Evolutionary conservation across 2,329 filamentous ascomycete species (phyloP), one percentile per base, ranked within the genome.

Genomic region (Amphichorda felina): DNA sequence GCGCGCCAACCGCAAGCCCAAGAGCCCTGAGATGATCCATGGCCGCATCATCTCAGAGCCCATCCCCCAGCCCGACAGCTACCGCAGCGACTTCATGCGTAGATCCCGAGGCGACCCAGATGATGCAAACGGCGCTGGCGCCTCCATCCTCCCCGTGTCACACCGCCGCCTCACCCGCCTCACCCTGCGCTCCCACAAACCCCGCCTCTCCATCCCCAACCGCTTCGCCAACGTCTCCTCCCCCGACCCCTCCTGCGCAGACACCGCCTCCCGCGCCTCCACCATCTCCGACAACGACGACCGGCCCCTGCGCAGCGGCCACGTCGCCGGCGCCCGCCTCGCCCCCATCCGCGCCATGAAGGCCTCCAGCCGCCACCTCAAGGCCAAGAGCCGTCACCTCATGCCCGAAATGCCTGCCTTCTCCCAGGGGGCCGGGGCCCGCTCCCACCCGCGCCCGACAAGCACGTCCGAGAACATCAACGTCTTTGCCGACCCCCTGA

Each of bases 21-120:
- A 21, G 8, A n/a, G 9, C 17, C 18, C 35, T 6, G 28, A 24
- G 3, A 36, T 25, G 28, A 2, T 18, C 34, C 34, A 36, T 26
- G 34, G 16, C 8, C 26, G 16, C 45, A 63, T 75, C 46, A 67
- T 78, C 44, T 75, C 70, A 41, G 66, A 77, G 45, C 62, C 78
- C 40, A 63, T 79, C 38, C 56, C 69, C 32, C 50, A 57, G 37
- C 46, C 54, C 16, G 54, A 59, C 45, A 51, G 53, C 26, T 56
- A 66, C 40, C 64, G 70, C 35, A 64, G 61, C 26, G 72, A 75
- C 46, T 75, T 75, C 45, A 64, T 68, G 28, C 66, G 63, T 46
- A 62, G 61, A 45, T 36, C 46, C 14, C 3, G 11, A 14, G 4
- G 15, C 43, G 36, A 47, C 5, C 11, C 8, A 8, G 16, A 32